Conservation (phyloP, 805 yeast species). For the Candida pini region DNA sequence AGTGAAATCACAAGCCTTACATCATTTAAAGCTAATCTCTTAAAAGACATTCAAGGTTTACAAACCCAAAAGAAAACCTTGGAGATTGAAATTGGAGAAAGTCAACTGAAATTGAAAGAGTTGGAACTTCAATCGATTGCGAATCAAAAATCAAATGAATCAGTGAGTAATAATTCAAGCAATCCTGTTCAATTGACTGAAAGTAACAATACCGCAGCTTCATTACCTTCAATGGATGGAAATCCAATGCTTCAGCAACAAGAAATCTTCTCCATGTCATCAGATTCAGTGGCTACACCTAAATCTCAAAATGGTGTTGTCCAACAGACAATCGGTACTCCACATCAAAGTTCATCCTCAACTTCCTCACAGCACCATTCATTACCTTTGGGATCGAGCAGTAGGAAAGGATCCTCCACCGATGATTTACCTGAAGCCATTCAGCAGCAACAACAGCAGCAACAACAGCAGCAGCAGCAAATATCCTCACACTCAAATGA, state of each 20-base stretch:
- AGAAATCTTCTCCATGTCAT: slow-evolving; percentile 3
- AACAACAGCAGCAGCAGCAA: slow-evolving; percentile 1
- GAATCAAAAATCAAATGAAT: slow-evolving; percentile 1
- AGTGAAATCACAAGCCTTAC: slow-evolving; percentile 36
- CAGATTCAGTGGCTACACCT: not conserved
- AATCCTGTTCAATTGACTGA: slow-evolving; percentile 2
- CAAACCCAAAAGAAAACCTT: slow-evolving; percentile 41
- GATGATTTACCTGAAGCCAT: slow-evolving; percentile 8
- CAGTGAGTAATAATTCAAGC: slow-evolving; percentile 6
- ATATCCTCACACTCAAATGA: slow-evolving; percentile 5
- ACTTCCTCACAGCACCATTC: not conserved
- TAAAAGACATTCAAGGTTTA: slow-evolving; percentile 48
- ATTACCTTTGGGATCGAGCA: not conserved
- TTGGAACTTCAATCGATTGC: slow-evolving; percentile 7
- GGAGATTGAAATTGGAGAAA: slow-evolving; percentile 35
- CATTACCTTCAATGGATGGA: slow-evolving; percentile 8
- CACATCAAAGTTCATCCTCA: not conserved
- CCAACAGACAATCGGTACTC: not conserved
- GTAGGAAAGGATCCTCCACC: slow-evolving; percentile 5
- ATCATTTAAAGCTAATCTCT: slow-evolving; percentile 36
- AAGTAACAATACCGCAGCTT: slow-evolving; percentile 6
- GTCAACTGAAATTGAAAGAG: slow-evolving; percentile 12
- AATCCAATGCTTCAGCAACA: slow-evolving; percentile 2
- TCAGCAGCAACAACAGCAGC: not conserved
- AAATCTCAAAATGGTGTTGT: no score